phyloP scores from a whole-genome alignment of 106 monocot genomes.

The Dendrobium chrysotoxum region DNA sequence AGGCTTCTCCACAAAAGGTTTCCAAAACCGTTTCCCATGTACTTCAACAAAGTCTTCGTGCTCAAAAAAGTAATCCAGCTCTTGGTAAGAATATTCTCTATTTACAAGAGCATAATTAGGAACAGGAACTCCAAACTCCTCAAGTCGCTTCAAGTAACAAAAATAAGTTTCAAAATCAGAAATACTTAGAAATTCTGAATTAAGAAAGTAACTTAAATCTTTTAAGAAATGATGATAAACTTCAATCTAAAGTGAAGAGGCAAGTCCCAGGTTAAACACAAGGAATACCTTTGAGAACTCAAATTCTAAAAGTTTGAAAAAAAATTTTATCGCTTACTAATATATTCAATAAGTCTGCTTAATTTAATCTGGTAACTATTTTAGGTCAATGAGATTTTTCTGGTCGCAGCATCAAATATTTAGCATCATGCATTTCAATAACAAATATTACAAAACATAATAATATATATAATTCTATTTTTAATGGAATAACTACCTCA shows the following conservation, averaged over 20 bases:
- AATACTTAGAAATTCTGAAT: not conserved
- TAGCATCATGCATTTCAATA: not conserved
- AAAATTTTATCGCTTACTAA: not conserved
- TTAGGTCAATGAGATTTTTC: not conserved
- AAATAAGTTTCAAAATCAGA: not conserved
- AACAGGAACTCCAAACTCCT: conserved; percentile 83
- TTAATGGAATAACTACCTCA: not conserved
- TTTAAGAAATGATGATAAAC: not conserved
- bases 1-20: conserved; percentile 99
- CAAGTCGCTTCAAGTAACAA: conserved; percentile 47
- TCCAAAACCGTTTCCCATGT: conserved; percentile 89
- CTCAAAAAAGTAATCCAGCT: conserved; percentile 91
- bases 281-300: not conserved
- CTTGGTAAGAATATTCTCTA: conserved; percentile 85
- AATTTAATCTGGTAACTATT: not conserved
- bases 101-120: conserved; percentile 92
- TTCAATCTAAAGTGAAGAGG: not conserved
- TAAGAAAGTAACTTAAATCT: not conserved
- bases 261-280: not conserved
- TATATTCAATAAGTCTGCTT: not conserved
- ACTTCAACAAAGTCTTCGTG: conserved; percentile 99
- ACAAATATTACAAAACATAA: not conserved
- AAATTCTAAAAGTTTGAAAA: not conserved
- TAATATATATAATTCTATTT: not conserved
- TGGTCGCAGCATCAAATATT: not conserved